Evolutionary conservation across 139 green algal genomes (phyloP).

Genomic region (Prasinococcaceae sp.): DNA sequence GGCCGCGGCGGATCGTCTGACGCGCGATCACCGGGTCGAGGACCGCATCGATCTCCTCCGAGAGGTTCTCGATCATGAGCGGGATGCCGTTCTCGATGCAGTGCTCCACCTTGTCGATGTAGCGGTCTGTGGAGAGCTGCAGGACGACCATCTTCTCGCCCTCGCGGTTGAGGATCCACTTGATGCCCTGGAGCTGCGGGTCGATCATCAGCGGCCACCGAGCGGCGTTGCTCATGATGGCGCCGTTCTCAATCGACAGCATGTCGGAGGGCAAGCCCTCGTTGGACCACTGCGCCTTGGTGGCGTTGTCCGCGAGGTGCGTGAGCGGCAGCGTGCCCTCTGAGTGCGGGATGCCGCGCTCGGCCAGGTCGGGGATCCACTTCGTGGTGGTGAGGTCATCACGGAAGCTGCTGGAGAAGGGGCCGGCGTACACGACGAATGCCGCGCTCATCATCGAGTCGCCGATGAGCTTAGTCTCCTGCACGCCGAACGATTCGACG

Average conservation of each 20-base stretch:
- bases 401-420: constrained; percentile 69
- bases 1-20: constrained; percentile 24
- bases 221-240: constrained; percentile 56
- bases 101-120: constrained; percentile 61
- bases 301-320: constrained; percentile 43
- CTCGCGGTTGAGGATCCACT: constrained; percentile 68
- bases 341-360: constrained; percentile 50
- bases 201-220: constrained; percentile 79
- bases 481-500: constrained; percentile 42
- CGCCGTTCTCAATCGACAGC: constrained; percentile 72
- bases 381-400: constrained; percentile 43
- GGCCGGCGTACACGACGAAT: constrained; percentile 74
- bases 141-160: constrained; percentile 60
- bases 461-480: constrained; percentile 47
- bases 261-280: constrained; percentile 69
- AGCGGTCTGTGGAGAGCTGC: constrained; percentile 62
- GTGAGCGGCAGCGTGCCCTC: constrained; percentile 25
- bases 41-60: constrained; percentile 67
- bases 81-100: constrained; percentile 69
- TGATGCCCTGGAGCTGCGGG: constrained; percentile 71
- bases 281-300: constrained; percentile 56
- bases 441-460: constrained; percentile 59
- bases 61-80: constrained; percentile 75
- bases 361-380: constrained; percentile 60
- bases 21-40: constrained; percentile 65